Base-by-base conservation (phyloP, 1,284 basidiomycete genomes). In the Thelephora terrestris region DNA sequence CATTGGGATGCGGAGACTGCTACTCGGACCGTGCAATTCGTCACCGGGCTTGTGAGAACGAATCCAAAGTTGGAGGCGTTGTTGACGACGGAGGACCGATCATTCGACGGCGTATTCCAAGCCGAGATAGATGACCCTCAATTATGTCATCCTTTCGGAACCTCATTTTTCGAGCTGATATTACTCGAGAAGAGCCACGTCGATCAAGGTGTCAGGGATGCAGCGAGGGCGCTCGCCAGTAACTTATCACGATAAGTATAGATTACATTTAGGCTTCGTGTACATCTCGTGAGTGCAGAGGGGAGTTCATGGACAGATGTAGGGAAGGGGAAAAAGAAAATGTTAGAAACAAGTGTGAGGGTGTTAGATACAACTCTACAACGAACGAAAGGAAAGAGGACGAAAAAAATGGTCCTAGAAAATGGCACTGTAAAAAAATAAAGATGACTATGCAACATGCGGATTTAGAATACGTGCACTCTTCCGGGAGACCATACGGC, bases 61-160 rank as follows among this genome's bases (percentile, higher is more conserved):
- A 88, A 97, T 57, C 70, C 82, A 16, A 84, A 81, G 63, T 73
- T 98, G 12, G 88, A 90, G 62, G 85, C 82, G 32, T 70, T 98
- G 54, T 69, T 99, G 34, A 81, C 85, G 50, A 90, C 88, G 0
- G 89, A 92, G 58, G 95, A 97, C 64, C 73, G 90, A 51, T 78
- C 79, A 40, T 76, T 75, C 48, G 83, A 91, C 62, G 92, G 91
- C 6, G 71, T 86, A 36, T 93, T 92, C 64, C 79, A 84, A 36
- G 77, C 84, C 1, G 85, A 86, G 51, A 70, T 91, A 42, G 86
- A 92, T 57, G 91, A 96, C 66, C 91, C 91, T 40, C 86, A 93
- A 60, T 68, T 95, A 44, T 76, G 75, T 57, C 78, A 83, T 62
- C 74, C 86, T 46, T 82, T 88, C 57, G 82, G 77, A 48, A 76